Evolutionary conservation across 1,139 yeast species (phyloP).

Genomic region (Blastobotrys niveus): DNA sequence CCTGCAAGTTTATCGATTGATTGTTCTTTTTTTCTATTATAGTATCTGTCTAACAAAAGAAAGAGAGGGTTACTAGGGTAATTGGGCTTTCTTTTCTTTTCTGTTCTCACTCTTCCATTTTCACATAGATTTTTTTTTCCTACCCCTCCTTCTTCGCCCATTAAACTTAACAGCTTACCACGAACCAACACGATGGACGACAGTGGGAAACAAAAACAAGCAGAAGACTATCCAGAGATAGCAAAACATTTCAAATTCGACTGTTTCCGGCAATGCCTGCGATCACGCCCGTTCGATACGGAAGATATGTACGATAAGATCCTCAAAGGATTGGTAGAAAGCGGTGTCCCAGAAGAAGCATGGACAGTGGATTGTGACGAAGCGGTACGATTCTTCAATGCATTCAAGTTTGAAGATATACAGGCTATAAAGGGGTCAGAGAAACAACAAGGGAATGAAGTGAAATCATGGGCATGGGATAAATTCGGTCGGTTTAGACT

Average conservation of each 20-base stretch:
- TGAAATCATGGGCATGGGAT: not conserved
- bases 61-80: no score
- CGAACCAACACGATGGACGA: not conserved
- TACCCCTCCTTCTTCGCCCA: no score
- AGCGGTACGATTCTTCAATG: slow-evolving; percentile 4
- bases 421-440: not conserved
- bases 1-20: no score
- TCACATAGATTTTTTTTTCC: no score
- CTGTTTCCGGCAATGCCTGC: not conserved
- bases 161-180: no score
- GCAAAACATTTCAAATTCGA: not conserved
- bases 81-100: not conserved
- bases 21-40: no score
- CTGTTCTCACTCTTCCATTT: not conserved
- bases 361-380: slow-evolving; percentile 9
- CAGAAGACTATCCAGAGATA: slow-evolving; percentile 6
- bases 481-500: slow-evolving; percentile 1
- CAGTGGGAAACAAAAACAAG: slow-evolving; percentile 2
- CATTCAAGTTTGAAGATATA: not conserved
- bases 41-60: no score
- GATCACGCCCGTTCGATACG: slow-evolving; percentile 8
- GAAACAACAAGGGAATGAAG: not conserved
- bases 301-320: slow-evolving; percentile 7
- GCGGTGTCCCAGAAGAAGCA: slow-evolving; percentile 1
- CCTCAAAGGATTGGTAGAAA: not conserved